Evolutionary conservation across 2,329 filamentous ascomycete species (phyloP), one percentile per base, ranked within the genome.

Genomic region (Epichloe sibirici): DNA sequence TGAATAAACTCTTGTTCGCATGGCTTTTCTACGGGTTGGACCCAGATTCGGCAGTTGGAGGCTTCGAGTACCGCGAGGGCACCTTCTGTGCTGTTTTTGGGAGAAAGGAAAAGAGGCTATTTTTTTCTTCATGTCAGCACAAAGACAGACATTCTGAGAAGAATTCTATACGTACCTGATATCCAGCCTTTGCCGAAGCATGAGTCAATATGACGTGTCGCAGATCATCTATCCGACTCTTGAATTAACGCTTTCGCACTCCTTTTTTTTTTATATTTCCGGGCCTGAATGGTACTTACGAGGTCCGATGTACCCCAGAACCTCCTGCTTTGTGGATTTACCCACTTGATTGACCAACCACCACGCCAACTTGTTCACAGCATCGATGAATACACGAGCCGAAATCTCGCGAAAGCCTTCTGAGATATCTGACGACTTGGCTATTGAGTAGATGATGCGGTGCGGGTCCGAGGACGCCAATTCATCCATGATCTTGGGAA

Each of bases 91-190:
- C 59, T 69, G 38, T 71, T 71, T 42, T 64, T 61, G 1, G 65
- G 64, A 0, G 68, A 69, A 3, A 63, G 55, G 25, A 69, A 64
- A 3, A 70, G 55, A 0, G 64, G 59, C 66, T 69, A 9, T 8
- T 15, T 17, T 3, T 1, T n/a, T 17, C 38, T 17, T 40, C 38
- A 17, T 15, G 15, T 34, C 15, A 34, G 25, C n/a, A 13, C 9
- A 1, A 35, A 21, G 45, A 9, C 12, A 37, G 28, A 38, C 45
- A 34, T 35, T 38, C 6, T 28, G 1, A 9, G 42, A 28, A 15
- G n/a, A 17, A 44, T 17, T 31, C 8, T 21, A n/a, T 9, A 37
- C n/a, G n/a, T 37, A 39, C 49, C 23, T 34, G 23, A n/a, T 38
- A 44, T 5, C 49, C 42, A 35, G 45, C 7, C 23, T 31, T 40